Evolutionary conservation across 176 grass and related monocot genomes (phyloP).

Genomic region (Paspalum notatum): DNA sequence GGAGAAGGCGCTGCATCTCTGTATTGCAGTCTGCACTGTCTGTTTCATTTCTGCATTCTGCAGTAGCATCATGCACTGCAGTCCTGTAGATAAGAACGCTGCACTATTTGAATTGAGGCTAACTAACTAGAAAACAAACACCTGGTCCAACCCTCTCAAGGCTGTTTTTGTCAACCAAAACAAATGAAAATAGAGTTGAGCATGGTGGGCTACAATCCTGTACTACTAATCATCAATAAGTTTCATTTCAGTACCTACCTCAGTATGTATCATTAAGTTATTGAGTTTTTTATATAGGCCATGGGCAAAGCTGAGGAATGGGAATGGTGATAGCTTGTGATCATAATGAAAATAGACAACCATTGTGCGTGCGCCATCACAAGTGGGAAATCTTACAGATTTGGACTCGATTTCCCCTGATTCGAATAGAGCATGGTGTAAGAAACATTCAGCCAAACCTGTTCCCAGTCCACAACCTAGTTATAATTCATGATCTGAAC

Average conservation of each 20-base stretch:
- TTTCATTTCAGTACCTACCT: background rate
- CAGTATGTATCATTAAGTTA: background rate
- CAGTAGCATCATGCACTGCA: no score
- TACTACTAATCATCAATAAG: background rate
- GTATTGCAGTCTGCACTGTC: no score
- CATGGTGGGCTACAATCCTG: background rate
- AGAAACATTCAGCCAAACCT: background rate
- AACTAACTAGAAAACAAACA: background rate
- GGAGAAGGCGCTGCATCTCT: no score
- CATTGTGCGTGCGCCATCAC: no score
- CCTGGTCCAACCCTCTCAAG: background rate
- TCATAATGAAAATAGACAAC: background rate
- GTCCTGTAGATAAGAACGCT: no score
- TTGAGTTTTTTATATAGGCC: background rate
- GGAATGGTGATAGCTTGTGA: background rate
- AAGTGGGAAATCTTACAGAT: no score
- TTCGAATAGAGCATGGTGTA: background rate
- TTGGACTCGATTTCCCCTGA: background rate
- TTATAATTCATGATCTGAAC: background rate
- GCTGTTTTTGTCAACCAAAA: slow-evolving; percentile 6
- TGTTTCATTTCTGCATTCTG: no score
- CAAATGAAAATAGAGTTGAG: background rate
- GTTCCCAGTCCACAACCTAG: background rate
- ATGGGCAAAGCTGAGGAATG: background rate
- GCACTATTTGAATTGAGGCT: no score